Percentiles rank a stretch among this genome's conserved stretches.
These are phyloP conservation scores for Prunus mongolica DNA, from an alignment of 306 rosid genomes.

Conservation along the genomic window DNA sequence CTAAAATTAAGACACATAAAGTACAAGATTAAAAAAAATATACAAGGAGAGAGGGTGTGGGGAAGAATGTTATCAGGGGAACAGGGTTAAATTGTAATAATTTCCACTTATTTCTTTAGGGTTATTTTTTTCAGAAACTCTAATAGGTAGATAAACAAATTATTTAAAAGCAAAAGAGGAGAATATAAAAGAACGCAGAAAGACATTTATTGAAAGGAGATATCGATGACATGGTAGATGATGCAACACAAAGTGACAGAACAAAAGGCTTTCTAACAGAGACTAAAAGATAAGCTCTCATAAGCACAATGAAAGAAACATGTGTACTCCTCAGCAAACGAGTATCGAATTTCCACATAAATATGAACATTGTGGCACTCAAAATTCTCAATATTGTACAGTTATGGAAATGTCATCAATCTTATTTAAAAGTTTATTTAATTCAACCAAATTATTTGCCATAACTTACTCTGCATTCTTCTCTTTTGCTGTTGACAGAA, in stretches of 20 bases:
- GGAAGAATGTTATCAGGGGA: background rate
- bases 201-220: background rate
- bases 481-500: background rate
- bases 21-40: background rate
- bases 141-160: background rate
- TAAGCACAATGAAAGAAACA: background rate
- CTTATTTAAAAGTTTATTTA: background rate
- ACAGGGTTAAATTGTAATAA: background rate
- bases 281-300: background rate
- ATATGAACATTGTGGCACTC: background rate
- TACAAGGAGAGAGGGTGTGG: background rate
- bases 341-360: background rate
- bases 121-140: background rate
- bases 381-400: background rate
- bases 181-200: background rate
- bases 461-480: background rate
- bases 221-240: background rate
- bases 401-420: background rate
- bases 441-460: background rate
- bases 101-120: background rate
- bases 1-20: constrained; percentile 31
- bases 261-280: background rate
- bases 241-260: background rate
- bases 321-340: background rate
- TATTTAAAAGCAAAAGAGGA: background rate